Evolutionary conservation across 495 filamentous ascomycete species (phyloP).

Genomic region (Penicillium maclennaniae): DNA sequence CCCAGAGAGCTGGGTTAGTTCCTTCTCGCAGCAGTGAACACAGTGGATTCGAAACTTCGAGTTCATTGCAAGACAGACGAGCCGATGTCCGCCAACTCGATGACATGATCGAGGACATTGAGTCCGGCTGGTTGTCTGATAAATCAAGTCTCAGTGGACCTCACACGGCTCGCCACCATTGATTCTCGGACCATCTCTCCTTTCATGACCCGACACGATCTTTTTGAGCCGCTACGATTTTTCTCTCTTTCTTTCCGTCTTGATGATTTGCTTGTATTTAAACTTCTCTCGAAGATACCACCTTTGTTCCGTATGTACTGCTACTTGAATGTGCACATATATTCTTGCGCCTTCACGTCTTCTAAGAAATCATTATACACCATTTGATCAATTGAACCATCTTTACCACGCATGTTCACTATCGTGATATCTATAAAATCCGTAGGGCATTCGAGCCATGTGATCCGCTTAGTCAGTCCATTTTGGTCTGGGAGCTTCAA

Average conservation of each 20-base stretch:
- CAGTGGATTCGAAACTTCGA: slow-evolving; percentile 17
- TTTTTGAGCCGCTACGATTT: slow-evolving; percentile 4
- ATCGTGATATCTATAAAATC: neutral
- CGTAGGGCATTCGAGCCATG: neutral
- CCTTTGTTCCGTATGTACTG: slow-evolving; percentile 9
- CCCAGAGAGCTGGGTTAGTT: slow-evolving; percentile 37
- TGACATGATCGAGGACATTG: slow-evolving; percentile 39
- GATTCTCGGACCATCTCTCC: neutral
- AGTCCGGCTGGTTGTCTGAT: slow-evolving; percentile 37
- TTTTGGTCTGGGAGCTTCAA: slow-evolving; percentile 4
- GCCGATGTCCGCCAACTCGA: slow-evolving; percentile 30
- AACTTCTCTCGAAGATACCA: slow-evolving; percentile 30
- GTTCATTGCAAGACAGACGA: slow-evolving; percentile 18
- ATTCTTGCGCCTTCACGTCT: neutral
- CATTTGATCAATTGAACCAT: neutral
- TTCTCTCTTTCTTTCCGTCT: neutral
- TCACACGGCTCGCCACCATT: slow-evolving; percentile 10
- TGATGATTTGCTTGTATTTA: slow-evolving; percentile 1
- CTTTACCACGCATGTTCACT: neutral
- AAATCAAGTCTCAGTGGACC: slow-evolving; percentile 23
- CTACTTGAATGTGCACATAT: neutral
- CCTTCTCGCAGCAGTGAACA: slow-evolving; percentile 28
- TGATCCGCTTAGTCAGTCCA: slow-evolving; percentile 16
- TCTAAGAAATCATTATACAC: neutral
- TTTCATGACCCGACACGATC: slow-evolving; percentile 6